Percentiles rank a stretch among this genome's conserved stretches.
phyloP scores from a whole-genome alignment of 768 basidiomycete species.

The Amanita phalloides region DNA sequence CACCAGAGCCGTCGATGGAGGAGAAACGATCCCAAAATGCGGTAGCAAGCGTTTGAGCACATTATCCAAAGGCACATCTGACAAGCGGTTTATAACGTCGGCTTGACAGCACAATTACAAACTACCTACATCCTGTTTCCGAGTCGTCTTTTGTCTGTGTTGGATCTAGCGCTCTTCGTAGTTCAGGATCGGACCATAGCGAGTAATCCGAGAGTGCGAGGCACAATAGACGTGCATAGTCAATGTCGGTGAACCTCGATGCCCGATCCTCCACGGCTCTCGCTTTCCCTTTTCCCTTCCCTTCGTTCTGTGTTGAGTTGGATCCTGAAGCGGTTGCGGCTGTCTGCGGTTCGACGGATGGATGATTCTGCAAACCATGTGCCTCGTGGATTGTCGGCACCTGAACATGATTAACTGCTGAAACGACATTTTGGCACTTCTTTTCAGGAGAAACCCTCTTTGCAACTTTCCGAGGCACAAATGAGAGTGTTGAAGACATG shows the following conservation, averaged over 20 bases:
- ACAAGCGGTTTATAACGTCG: constrained; percentile 3
- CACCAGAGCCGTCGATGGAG: constrained; percentile 25
- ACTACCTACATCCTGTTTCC: background rate
- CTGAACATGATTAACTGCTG: background rate
- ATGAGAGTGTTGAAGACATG: constrained; percentile 5
- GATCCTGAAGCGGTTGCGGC: no score
- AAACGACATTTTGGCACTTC: background rate
- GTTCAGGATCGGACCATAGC: constrained; percentile 50
- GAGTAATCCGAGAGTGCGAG: constrained; percentile 65
- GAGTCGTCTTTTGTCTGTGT: constrained; percentile 14
- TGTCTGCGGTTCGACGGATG: no score
- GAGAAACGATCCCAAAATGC: constrained; percentile 16
- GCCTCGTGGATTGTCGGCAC: no score
- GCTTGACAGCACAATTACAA: background rate
- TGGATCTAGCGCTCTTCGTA: constrained; percentile 37
- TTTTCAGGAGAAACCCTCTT: background rate
- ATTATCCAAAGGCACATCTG: constrained; percentile 53
- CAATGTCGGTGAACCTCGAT: constrained; percentile 21
- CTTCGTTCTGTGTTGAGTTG: background rate
- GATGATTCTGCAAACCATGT: no score
- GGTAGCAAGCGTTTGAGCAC: constrained; percentile 31
- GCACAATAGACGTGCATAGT: constrained; percentile 37
- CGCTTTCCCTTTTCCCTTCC: constrained; percentile 13
- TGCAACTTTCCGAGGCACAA: constrained; percentile 4
- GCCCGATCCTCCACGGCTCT: background rate